A percentile compares a stretch with the other conserved stretches of the same genome.
Conservation (phyloP, 2,329 filamentous ascomycete genomes). For the Trichoderma afroharzianum region DNA sequence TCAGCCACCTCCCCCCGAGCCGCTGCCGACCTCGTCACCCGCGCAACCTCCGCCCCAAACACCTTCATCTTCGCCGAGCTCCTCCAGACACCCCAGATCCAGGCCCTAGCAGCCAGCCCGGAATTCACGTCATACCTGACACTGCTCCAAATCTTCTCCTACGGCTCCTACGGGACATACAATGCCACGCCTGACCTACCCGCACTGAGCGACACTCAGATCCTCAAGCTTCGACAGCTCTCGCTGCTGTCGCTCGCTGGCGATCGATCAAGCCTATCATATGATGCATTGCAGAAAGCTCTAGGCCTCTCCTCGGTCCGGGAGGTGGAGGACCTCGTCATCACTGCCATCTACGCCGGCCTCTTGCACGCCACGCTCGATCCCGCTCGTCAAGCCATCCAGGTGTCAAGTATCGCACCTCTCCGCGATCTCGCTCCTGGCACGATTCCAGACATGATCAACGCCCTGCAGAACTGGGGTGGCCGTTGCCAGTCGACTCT, state of each 20-base stretch:
- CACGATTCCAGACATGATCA: slow-evolving; percentile 65
- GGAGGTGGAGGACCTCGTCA: slow-evolving; percentile 81
- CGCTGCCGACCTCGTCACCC: slow-evolving; percentile 78
- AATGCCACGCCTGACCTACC: slow-evolving; percentile 55
- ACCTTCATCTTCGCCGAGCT: slow-evolving; percentile 94
- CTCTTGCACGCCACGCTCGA: slow-evolving; percentile 81
- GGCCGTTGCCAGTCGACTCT: slow-evolving; percentile 73
- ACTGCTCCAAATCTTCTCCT: slow-evolving; percentile 84
- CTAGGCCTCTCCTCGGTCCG: slow-evolving; percentile 65
- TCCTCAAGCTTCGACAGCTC: slow-evolving; percentile 83
- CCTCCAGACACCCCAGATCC: slow-evolving; percentile 75
- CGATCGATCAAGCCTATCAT: slow-evolving; percentile 65
- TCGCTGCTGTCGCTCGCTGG: slow-evolving; percentile 79
- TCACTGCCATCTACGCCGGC: slow-evolving; percentile 80
- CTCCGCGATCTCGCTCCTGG: slow-evolving; percentile 80
- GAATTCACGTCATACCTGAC: slow-evolving; percentile 63
- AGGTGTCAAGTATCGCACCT: slow-evolving; percentile 76
- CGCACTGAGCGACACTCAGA: slow-evolving; percentile 66
- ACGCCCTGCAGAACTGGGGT: slow-evolving; percentile 70
- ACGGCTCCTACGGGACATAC: slow-evolving; percentile 85
- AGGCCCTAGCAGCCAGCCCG: slow-evolving; percentile 58
- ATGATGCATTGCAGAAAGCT: slow-evolving; percentile 61
- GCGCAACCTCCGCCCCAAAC: slow-evolving; percentile 83
- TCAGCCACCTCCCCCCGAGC: slow-evolving; percentile 80
- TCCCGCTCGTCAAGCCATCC: slow-evolving; percentile 68